A percentile compares a stretch with the other conserved stretches of the same genome.
Evolutionary conservation across 768 basidiomycete species (phyloP).

Genomic region (Boletus patriciae): DNA sequence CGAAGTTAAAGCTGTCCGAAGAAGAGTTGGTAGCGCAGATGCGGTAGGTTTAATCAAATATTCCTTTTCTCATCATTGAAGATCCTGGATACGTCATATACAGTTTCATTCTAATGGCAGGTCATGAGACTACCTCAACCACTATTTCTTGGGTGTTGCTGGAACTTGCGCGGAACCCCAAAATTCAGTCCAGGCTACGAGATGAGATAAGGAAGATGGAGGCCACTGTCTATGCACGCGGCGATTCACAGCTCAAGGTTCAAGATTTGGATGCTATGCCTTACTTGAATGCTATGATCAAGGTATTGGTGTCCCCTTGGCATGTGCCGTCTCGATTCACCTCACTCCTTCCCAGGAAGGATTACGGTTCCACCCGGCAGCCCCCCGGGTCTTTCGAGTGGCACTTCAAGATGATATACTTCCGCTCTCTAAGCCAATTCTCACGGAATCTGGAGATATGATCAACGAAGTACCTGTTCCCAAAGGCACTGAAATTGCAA

Average conservation of each 20-base stretch:
- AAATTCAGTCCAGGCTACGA: conserved; percentile 59
- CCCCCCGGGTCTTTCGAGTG: conserved; percentile 50
- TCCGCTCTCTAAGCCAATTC: conserved; percentile 56
- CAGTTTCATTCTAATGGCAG: conserved; percentile 47
- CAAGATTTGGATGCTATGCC: conserved; percentile 52
- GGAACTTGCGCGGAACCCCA: conserved; percentile 56
- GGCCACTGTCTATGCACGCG: not conserved
- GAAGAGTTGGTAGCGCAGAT: conserved; percentile 18
- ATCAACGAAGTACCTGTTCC: conserved; percentile 47
- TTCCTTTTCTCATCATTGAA: not conserved
- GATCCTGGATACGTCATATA: not conserved
- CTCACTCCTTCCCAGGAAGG: conserved; percentile 36
- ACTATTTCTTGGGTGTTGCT: conserved; percentile 58
- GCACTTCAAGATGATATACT: conserved; percentile 54
- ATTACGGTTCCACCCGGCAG: conserved; percentile 46
- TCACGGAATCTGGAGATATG: conserved; percentile 42
- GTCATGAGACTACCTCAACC: conserved; percentile 61
- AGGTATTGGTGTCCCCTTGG: conserved; percentile 10
- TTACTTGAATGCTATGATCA: conserved; percentile 42
- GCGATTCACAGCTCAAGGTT: not conserved
- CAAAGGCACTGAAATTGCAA: conserved; percentile 48
- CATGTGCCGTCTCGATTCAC: conserved; percentile 18
- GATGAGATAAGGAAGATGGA: conserved; percentile 17
- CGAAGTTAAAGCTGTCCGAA: conserved; percentile 15
- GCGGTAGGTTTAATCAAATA: conserved; percentile 4